Base-by-base conservation (phyloP, 805 yeast species). In the Torulaspora quercuum region DNA sequence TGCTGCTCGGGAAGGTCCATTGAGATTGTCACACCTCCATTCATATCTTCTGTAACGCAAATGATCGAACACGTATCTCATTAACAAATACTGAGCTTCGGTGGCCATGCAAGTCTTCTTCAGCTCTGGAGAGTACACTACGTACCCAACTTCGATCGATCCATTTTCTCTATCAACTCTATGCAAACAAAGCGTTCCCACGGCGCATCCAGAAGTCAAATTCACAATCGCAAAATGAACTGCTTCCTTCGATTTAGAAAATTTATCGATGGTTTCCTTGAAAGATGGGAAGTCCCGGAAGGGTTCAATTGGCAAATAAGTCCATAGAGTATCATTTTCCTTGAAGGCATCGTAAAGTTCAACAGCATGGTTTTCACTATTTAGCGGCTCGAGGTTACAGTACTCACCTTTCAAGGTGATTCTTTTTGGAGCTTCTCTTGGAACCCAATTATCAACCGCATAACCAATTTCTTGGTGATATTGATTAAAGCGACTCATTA, bases 11-110 rank as follows among this genome's bases (percentile, higher is more conserved):
- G 64, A 59, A 1, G 61, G 58, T 9, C 28, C 50, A 28, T 61
- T 59, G 22, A 52, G 46, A 22, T 49, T 44, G 41, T 61, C 52
- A 41, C 65, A 63, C 38, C 55, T 60, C 67, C 67, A 63, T 37
- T 61, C 64, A 30, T 44, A 50, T 10, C 66, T 48, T 12, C 67
- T 46, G 40, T 57, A 55, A 3, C 56, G 52, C 28, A 58, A 44
- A 8, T 25, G 37, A 2, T 55, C 59, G 31, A 61, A 57, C 2
- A 53, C 62, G 30, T 57, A 45, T 23, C 44, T 45, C 45, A 53
- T 48, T 37, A 59, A 29, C 22, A 61, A 44, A 39, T 48, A 61
- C 31, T 52, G 51, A 3, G 58, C 60, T 33, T 63, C 67, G 1
- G 66, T 61, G 7, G 63, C 54, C 17, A 47, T 41, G 4, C 50